Base-by-base conservation (phyloP, 305 asterid species). In the Caryopteris hybrid region DNA sequence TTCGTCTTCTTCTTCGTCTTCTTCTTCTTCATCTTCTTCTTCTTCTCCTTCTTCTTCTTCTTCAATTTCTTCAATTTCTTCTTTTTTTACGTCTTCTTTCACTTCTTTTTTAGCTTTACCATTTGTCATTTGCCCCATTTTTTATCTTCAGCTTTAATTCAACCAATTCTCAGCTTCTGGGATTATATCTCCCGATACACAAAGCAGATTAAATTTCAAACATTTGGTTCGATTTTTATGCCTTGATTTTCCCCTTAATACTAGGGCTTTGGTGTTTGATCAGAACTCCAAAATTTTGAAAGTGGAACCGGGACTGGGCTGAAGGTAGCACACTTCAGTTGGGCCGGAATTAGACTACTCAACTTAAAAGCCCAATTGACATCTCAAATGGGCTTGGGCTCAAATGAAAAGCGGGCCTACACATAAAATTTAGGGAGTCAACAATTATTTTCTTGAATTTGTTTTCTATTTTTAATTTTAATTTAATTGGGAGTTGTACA, bases 101-200 rank as follows among this genome's bases (percentile, higher is more conserved):
- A 60, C 78, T 61, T 76, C 82, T 20, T 76, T 84, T 47, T 79
- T 80, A 31, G 82, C 64, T 80, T 82, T 84, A 9, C 79, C 76
- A 47, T 77, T 82, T 12, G 87, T 69, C 76, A 78, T 79, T 51
- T 82, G 87, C 76, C 90, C 87, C 90, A 84, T 82, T 33, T n/a
- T 43, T 50, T 64, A 14, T 36, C 55, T 36, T 9, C 60, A 20
- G 61, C 55, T 65, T 53, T 21, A 67, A 50, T 47, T 58, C 14
- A 14, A 53, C 12, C 36, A 18, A 0, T 27, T 59, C 36, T 17
- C 43, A 14, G 36, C 22, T 43, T 66, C 53, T 6, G 43, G 33
- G 52, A 41, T 64, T 23, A 58, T 41, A 13, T 16, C 16, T 50
- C 39, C 61, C 43, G 54, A 34, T 64, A 36, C 16, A 17, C 36